These are phyloP conservation scores for Cladosporium oxysporum DNA, from an alignment of 2,329 filamentous ascomycete genomes.

Conservation along the genomic window DNA sequence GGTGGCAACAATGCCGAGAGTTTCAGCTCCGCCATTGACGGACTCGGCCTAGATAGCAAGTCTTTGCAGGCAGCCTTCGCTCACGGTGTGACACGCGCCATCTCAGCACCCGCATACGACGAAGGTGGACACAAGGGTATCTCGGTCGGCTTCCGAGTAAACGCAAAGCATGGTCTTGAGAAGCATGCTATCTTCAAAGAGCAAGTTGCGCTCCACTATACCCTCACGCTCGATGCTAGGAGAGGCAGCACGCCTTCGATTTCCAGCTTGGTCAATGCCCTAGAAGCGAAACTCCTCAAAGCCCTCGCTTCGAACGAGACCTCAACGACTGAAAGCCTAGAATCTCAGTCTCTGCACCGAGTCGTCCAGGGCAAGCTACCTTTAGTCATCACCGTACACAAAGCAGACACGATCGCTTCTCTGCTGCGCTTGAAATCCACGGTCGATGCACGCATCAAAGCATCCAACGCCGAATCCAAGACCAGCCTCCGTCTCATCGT, in stretches of 20 bases:
- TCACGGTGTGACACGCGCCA: constrained; percentile 43
- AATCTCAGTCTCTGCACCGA: constrained; percentile 33
- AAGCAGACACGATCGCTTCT: constrained; percentile 63
- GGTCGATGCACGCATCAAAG: constrained; percentile 48
- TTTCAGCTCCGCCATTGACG: constrained; percentile 59
- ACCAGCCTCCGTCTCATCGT: constrained; percentile 56
- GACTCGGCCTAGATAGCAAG: constrained; percentile 44
- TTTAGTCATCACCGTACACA: constrained; percentile 61
- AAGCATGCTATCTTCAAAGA: constrained; percentile 43
- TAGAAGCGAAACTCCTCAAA: constrained; percentile 57
- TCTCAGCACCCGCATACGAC: constrained; percentile 39
- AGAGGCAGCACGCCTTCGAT: constrained; percentile 50
- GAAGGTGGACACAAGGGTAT: constrained; percentile 40
- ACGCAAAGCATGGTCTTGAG: constrained; percentile 38
- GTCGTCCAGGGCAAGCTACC: constrained; percentile 58
- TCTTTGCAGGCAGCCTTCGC: constrained; percentile 40
- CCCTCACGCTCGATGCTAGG: constrained; percentile 53
- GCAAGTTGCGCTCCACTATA: constrained; percentile 48
- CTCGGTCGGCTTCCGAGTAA: constrained; percentile 40
- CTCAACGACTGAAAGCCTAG: constrained; percentile 38
- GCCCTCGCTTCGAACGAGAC: constrained; percentile 47
- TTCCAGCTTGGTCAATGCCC: constrained; percentile 54
- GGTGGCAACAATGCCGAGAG: constrained; percentile 52
- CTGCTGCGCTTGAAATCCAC: constrained; percentile 60
- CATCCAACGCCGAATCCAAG: not conserved